Base-by-base conservation (phyloP, 768 basidiomycete species). In the Mycena belliarum region DNA sequence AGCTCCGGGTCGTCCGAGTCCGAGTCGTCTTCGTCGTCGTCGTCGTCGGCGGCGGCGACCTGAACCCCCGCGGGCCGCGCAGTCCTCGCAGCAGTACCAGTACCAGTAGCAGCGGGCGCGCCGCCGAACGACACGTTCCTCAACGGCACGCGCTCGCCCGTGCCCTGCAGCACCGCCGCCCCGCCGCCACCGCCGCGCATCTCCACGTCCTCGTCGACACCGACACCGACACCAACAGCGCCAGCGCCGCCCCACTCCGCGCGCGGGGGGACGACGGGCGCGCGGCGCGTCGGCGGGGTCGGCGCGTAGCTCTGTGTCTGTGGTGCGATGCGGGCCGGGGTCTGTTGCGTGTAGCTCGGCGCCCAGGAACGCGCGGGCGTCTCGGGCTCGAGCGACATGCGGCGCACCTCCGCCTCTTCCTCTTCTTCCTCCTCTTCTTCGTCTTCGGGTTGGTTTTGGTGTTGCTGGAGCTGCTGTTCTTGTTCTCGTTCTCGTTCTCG, bases 1-100 rank as follows among this genome's bases (percentile, higher is more conserved):
- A 75, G 71, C 47, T 83, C 81, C 18, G 71, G n/a, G n/a, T n/a
- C 65, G 9, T 77, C 75, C 28, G 63, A 55, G 4, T 75, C 70
- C 25, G 72, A 65, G 20, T 69, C 73, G 12, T 67, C 73, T 4
- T 60, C 65, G 24, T 61, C 60, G 23, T 70, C 73, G 18, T 26
- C 43, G 4, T 9, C 9, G 6, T 32, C 56, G 10, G 12, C 44
- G 18, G 10, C 38, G 10, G 28, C 44, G 3, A 11, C 54, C 2
- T 23, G n/a, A n/a, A n/a, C n/a, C n/a, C n/a, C n/a, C n/a, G n/a
- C n/a, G n/a, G n/a, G n/a, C n/a, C n/a, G n/a, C n/a, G n/a, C n/a
- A n/a, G n/a, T n/a, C n/a, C n/a, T n/a, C n/a, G n/a, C n/a, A n/a
- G n/a, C n/a, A n/a, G n/a, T n/a, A n/a, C n/a, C n/a, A n/a, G n/a